Evolutionary conservation across 1,284 basidiomycete genomes (phyloP), one percentile per base, ranked within the genome.

Genomic region (Bjerkandera adusta): DNA sequence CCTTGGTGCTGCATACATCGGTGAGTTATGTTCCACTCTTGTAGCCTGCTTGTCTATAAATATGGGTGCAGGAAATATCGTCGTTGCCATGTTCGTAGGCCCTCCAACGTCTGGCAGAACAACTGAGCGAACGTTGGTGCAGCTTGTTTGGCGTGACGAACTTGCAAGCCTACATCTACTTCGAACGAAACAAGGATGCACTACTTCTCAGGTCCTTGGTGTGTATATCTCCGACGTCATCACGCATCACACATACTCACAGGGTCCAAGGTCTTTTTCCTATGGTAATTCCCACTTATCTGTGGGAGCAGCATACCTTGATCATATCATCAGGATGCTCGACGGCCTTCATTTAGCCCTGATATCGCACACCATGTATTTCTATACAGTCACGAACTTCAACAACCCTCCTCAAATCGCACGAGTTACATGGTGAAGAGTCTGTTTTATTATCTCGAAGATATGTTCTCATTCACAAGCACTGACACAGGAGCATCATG

Each of bases 401-500:
- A 47, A 32, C 21, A 47, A 52, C 25, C 45, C 51, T 13, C 25
- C 30, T 2, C 48, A 39, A 2, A 47, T 56, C 30, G 5, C 18
- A 16, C 49, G 29, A 5, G 51, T 55, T 12, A 48, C 52, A 11
- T 55, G 53, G 57, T 55, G 39, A 29, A n/a, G n/a, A n/a, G n/a
- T n/a, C n/a, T n/a, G n/a, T n/a, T n/a, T n/a, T n/a, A n/a, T n/a
- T n/a, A n/a, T n/a, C n/a, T n/a, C n/a, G n/a, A n/a, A n/a, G n/a
- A n/a, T n/a, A n/a, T n/a, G n/a, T n/a, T n/a, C n/a, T n/a, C n/a
- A n/a, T n/a, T n/a, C n/a, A n/a, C n/a, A n/a, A n/a, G n/a, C n/a
- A n/a, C n/a, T n/a, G n/a, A n/a, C 13, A 25, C 22, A 58, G 57
- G 54, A 55, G 53, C 32, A 48, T 58, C 4, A 52, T 58, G 52